Evolutionary conservation across 2,329 filamentous ascomycete genomes (phyloP).

Genomic region (Lachnellula hyalina): DNA sequence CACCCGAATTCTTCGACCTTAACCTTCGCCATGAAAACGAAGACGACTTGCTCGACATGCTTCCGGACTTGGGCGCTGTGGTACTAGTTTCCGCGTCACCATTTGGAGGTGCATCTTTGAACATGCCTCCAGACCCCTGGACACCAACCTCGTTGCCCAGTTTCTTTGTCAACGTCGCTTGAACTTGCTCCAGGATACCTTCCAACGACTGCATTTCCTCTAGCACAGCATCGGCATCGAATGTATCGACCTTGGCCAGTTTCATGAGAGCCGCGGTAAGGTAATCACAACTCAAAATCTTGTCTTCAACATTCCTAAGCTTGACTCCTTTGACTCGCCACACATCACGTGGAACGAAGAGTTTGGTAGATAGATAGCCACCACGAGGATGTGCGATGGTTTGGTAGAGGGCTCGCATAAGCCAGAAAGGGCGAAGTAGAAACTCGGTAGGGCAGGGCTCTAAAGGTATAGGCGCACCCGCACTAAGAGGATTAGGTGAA

Average conservation of each 20-base stretch:
- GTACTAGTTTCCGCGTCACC: slow-evolving; percentile 41
- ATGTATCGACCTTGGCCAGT: slow-evolving; percentile 76
- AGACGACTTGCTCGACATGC: slow-evolving; percentile 67
- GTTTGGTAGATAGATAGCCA: slow-evolving; percentile 83
- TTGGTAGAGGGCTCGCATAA: slow-evolving; percentile 92
- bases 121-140: slow-evolving; percentile 65
- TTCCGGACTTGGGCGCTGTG: slow-evolving; percentile 43
- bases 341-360: slow-evolving; percentile 88
- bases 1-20: slow-evolving; percentile 79
- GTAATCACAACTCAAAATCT: slow-evolving; percentile 84
- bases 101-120: slow-evolving; percentile 59
- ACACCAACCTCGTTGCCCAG: slow-evolving; percentile 91
- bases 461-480: slow-evolving; percentile 68
- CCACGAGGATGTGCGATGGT: slow-evolving; percentile 87
- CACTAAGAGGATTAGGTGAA: slow-evolving; percentile 56
- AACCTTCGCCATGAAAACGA: slow-evolving; percentile 88
- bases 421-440: slow-evolving; percentile 92
- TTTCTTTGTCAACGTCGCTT: slow-evolving; percentile 70
- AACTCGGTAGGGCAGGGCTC: slow-evolving; percentile 89
- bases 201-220: slow-evolving; percentile 94
- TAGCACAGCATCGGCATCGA: slow-evolving; percentile 84
- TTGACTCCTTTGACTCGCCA: slow-evolving; percentile 95
- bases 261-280: slow-evolving; percentile 85
- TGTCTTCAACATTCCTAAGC: slow-evolving; percentile 86
- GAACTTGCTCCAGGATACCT: slow-evolving; percentile 77